Evolutionary conservation across 2,329 filamentous ascomycete species (phyloP).

Genomic region (Diaporthe amygdali): DNA sequence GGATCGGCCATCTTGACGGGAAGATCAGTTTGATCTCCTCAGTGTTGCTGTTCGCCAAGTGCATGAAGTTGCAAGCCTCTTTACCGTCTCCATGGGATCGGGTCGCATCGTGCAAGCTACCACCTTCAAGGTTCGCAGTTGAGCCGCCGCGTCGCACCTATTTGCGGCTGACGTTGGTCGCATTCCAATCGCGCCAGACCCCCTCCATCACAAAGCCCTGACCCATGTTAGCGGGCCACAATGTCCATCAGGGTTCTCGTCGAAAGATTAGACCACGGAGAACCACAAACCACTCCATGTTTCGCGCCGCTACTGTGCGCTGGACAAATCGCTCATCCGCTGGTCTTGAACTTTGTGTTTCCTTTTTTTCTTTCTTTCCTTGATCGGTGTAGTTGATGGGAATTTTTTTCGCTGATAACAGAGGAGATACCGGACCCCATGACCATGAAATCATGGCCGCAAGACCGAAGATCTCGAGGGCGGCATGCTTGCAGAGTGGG

Average conservation of each 20-base stretch:
- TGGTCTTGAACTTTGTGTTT: not conserved
- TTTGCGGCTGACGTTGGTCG: not conserved
- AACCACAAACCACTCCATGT: not conserved
- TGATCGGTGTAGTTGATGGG: too few species aligned
- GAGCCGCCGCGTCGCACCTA: not conserved
- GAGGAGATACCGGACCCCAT: not conserved
- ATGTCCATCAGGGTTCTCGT: constrained; percentile 12
- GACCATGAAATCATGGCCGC: not conserved
- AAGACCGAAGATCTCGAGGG: not conserved
- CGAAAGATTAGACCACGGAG: not conserved
- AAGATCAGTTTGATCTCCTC: not conserved
- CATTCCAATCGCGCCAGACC: constrained; percentile 10
- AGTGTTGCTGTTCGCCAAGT: not conserved
- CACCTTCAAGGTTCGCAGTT: not conserved
- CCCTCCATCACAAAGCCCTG: not conserved
- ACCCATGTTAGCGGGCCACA: not conserved
- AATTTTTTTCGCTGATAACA: not conserved
- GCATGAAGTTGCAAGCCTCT: not conserved
- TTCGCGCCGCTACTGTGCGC: not conserved
- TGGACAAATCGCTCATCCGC: not conserved
- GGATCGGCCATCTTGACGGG: not conserved
- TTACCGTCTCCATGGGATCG: constrained; percentile 4
- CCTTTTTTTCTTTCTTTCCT: not conserved
- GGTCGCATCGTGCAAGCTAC: not conserved
- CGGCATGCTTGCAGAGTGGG: not conserved